These are phyloP conservation scores for Fusarium chuoi DNA, from an alignment of 2,329 filamentous ascomycete genomes.

Conservation along the genomic window DNA sequence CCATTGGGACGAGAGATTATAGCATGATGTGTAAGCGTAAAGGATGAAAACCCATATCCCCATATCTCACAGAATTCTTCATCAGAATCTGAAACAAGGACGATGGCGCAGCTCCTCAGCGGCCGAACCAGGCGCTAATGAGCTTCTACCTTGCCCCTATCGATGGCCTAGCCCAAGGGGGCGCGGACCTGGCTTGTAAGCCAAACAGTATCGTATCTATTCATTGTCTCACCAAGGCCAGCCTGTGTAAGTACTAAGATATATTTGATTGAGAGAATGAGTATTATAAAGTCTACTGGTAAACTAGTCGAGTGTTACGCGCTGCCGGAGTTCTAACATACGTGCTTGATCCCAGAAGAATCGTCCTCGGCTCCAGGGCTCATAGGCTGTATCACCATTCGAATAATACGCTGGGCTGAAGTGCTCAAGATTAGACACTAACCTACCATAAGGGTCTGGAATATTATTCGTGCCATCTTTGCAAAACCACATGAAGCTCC, in stretches of 20 bases:
- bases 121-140: background rate
- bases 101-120: background rate
- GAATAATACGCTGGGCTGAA: background rate
- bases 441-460: background rate
- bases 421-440: rapidly evolving
- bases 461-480: background rate
- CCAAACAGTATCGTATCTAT: too few relatives aligned
- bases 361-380: background rate
- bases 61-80: too few relatives aligned
- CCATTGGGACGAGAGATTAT: background rate
- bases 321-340: background rate
- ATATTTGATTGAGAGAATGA: too few relatives aligned
- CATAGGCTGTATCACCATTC: background rate
- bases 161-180: background rate
- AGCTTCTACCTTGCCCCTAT: background rate
- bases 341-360: background rate
- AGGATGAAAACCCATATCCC: background rate
- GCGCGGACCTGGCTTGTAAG: too few relatives aligned
- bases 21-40: background rate
- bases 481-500: background rate
- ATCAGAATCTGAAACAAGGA: background rate
- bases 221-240: too few relatives aligned
- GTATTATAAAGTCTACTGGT: too few relatives aligned
- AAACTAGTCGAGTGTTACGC: too few relatives aligned
- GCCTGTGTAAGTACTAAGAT: too few relatives aligned